Evolutionary conservation across 345 rosid species (phyloP), one percentile per base, ranked within the genome.

Genomic region (Syzygium aqueum): DNA sequence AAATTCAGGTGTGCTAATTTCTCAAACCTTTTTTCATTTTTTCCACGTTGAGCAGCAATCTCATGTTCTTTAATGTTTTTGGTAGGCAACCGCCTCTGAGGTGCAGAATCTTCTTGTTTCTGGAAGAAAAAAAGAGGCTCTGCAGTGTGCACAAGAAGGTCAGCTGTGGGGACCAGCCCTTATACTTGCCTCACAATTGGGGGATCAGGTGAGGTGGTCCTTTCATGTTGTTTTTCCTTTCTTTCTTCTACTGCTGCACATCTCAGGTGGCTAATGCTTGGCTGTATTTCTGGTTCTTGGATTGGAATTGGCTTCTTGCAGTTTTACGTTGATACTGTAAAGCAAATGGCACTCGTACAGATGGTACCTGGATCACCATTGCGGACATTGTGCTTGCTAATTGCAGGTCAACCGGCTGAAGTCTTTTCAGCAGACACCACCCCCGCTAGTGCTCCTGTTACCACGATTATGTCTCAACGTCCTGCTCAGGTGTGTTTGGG

Each of bases 81-180:
- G 50, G 59, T 90, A 98, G 99, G 97, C 94, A 89, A 96, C 97
- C 86, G 99, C 97, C 82, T 93, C 92, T 82, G 98, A 96, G 94
- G 98, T 96, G 80, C 99, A 98, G 90, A 93, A 91, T 88, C 99
- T 98, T 88, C 94, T 98, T 89, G 98, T 97, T 88, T 94, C 98
- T 92, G 99, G 99, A 91, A 94, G 93, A 86, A 98, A 95, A 91
- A 90, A 87, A 87, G 98, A 98, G 90, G 99, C 99, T 89, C 77
- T 98, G 61, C 94, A 92, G 65, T 90, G 91, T 91, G 99, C 99
- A 84, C 98, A 96, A 90, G 98, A 92, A 89, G 99, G 99, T 86
- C 97, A 94, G 91, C 90, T 98, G 88, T 98, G 99, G 99, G 99
- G 99, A 90, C 99, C 97, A 77, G 99, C 99, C 50, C 97, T 98